Evolutionary conservation across 2,329 filamentous ascomycete genomes (phyloP).

Genomic region (Fragosphaeria purpurea): DNA sequence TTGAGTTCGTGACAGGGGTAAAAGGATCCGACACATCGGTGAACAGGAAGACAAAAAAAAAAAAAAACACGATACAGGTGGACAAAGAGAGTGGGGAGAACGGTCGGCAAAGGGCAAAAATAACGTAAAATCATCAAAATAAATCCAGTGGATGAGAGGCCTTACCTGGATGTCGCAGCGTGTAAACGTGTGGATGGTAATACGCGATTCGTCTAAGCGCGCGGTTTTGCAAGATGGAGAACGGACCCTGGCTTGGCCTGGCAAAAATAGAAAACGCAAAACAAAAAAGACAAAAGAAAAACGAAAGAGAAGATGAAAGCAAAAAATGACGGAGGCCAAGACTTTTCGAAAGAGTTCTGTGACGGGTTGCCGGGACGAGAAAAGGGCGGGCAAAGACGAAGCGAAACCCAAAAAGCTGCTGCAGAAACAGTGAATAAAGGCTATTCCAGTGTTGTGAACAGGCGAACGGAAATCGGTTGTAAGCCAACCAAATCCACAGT

Average conservation of each 20-base stretch:
- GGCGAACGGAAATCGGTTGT: too few species aligned
- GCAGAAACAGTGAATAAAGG: too few species aligned
- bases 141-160: slow-evolving; percentile 6
- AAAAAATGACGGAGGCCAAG: slow-evolving; percentile 1
- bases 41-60: background rate
- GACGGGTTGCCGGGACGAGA: background rate
- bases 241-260: too few species aligned
- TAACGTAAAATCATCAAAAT: background rate
- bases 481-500: too few species aligned
- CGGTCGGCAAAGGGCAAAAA: background rate
- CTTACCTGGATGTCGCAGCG: slow-evolving; percentile 1
- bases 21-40: background rate
- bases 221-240: background rate
- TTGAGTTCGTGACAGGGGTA: too few species aligned
- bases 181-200: background rate
- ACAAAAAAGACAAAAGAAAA: too few species aligned
- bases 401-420: background rate
- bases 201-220: slow-evolving; percentile 8
- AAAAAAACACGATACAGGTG: background rate
- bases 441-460: too few species aligned
- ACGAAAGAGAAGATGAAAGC: background rate
- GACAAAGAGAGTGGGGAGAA: background rate
- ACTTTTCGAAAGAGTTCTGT: background rate
- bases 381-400: too few species aligned
- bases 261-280: too few species aligned